Conservation (phyloP, 176 grass and related monocot species). For the Avena insularis region DNA sequence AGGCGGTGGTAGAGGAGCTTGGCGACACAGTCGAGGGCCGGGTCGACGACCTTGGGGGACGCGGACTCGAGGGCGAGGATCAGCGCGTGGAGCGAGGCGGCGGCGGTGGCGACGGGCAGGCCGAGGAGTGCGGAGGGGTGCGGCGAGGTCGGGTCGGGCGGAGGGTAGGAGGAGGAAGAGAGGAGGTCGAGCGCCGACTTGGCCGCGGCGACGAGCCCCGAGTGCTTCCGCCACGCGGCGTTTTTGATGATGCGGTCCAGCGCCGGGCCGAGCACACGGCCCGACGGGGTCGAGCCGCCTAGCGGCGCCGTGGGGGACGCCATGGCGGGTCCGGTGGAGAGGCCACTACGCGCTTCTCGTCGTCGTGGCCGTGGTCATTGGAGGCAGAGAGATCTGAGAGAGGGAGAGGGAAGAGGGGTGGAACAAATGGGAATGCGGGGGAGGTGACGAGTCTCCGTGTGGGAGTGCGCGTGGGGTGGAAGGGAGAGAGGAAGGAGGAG, state of each 20-base stretch:
- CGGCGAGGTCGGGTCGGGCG: conserved; percentile 47
- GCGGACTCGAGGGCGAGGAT: conserved; percentile 70
- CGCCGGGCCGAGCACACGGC: conserved; percentile 79
- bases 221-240: conserved; percentile 88
- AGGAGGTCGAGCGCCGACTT: conserved; percentile 88
- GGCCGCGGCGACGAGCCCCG: conserved; percentile 66
- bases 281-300: conserved; percentile 66
- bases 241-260: conserved; percentile 98
- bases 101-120: conserved; percentile 43
- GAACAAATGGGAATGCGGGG: conserved; percentile 46
- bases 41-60: conserved; percentile 74
- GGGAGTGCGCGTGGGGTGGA: conserved; percentile 51
- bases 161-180: conserved; percentile 46
- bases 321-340: background rate
- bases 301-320: conserved; percentile 51
- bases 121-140: conserved; percentile 59
- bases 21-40: conserved; percentile 73
- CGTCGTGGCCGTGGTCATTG: conserved; percentile 41
- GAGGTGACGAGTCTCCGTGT: conserved; percentile 29
- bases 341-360: conserved; percentile 35
- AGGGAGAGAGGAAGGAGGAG: conserved; percentile 30
- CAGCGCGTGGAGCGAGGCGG: conserved; percentile 49
- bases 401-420: conserved; percentile 31
- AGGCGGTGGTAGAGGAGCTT: conserved; percentile 85
- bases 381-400: conserved; percentile 51